phyloP scores from a whole-genome alignment of 495 filamentous ascomycete species.

The Trypethelium eluteriae region DNA sequence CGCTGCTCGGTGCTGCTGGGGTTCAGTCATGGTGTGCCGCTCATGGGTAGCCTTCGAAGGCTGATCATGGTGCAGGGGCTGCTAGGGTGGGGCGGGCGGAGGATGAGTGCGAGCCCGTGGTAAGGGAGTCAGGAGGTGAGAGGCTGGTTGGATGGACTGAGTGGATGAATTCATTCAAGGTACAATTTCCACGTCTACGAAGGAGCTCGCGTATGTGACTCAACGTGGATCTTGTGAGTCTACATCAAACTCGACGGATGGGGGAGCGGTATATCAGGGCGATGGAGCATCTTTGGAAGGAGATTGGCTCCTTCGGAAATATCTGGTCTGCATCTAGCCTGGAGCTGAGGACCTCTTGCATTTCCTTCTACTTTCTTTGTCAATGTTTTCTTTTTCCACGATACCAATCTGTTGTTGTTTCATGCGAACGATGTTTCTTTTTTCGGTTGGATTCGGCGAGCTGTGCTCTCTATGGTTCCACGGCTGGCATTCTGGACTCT shows the following conservation, averaged over 20 bases:
- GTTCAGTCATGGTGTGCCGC: constrained; percentile 18
- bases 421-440: background rate
- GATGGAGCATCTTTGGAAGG: too few relatives aligned
- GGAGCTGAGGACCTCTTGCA: constrained; percentile 5
- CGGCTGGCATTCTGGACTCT: background rate
- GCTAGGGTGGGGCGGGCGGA: constrained; percentile 2
- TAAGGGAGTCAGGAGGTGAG: background rate
- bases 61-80: constrained; percentile 3
- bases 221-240: too few relatives aligned
- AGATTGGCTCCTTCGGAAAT: background rate
- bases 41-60: background rate
- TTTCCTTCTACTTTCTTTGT: background rate
- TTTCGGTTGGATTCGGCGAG: background rate
- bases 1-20: constrained; percentile 29
- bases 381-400: background rate
- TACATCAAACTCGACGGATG: background rate
- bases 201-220: too few relatives aligned
- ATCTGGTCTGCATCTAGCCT: background rate
- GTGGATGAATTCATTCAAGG: too few relatives aligned
- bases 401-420: constrained; percentile 7
- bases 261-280: background rate
- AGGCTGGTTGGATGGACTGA: too few relatives aligned
- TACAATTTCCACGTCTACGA: too few relatives aligned
- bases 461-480: background rate
- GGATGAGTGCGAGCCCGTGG: constrained; percentile 11